phyloP scores from a whole-genome alignment of 129 eudicot genomes.

The Flaveria robusta region DNA sequence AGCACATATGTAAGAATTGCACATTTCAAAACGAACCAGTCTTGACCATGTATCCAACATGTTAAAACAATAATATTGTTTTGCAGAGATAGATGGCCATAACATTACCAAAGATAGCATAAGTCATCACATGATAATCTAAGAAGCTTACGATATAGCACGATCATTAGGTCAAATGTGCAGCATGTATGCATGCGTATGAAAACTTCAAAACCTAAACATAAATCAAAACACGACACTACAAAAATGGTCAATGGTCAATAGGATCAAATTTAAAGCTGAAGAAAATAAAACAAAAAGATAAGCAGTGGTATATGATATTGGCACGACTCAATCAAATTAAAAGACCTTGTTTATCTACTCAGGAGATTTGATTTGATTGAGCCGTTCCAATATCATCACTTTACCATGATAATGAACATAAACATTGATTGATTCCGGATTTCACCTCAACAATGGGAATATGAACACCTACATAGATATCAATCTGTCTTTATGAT shows the following conservation, averaged over 20 bases:
- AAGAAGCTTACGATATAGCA: background rate
- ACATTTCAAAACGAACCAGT: background rate
- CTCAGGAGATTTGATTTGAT: conserved; percentile 56
- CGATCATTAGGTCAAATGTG: conserved; percentile 22
- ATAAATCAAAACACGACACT: background rate
- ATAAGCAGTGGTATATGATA: conserved; percentile 43
- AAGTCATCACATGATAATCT: background rate
- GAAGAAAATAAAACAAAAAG: background rate
- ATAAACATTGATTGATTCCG: background rate
- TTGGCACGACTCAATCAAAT: conserved; percentile 89
- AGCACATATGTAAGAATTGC: background rate
- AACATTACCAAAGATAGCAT: background rate
- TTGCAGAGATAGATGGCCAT: background rate
- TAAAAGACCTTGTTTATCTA: conserved; percentile 44
- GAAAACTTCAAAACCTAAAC: background rate
- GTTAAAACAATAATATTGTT: conserved; percentile 2
- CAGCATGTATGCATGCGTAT: background rate
- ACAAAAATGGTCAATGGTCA: background rate
- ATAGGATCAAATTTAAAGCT: background rate
- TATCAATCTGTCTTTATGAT: background rate
- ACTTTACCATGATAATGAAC: conserved; percentile 19
- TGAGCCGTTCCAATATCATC: conserved; percentile 67
- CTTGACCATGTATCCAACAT: background rate
- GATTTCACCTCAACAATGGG: conserved; percentile 14
- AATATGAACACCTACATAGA: background rate